Evolutionary conservation across 192 early-diverging fungal species (phyloP).

Genomic region (Diversispora eburnea): DNA sequence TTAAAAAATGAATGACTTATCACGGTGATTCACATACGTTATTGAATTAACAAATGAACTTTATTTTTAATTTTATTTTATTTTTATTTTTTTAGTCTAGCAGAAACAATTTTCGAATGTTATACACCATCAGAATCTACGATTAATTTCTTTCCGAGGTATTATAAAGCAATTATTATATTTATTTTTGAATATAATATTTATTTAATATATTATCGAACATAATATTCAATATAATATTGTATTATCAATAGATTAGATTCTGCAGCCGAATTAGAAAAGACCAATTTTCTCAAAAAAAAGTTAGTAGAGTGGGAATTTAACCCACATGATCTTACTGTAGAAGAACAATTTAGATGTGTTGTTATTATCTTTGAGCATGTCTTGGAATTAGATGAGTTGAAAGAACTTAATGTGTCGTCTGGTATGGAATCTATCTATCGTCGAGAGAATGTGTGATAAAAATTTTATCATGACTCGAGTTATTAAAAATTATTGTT

Average conservation of each 20-base stretch:
- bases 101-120: constrained; percentile 22
- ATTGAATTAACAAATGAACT: neutral
- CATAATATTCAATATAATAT: constrained; percentile 4
- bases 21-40: neutral
- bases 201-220: neutral
- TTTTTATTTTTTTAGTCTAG: constrained; percentile 18
- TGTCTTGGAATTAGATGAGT: constrained; percentile 49
- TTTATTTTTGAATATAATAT: neutral
- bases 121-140: constrained; percentile 7
- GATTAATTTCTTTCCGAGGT: constrained; percentile 30
- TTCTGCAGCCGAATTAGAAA: constrained; percentile 31
- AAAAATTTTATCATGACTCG: neutral
- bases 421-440: constrained; percentile 38
- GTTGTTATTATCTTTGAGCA: constrained; percentile 68
- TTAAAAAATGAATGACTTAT: neutral
- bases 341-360: constrained; percentile 64
- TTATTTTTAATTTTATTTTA: neutral
- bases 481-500: too few relatives aligned
- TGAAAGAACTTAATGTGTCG: constrained; percentile 56
- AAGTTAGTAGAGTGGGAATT: constrained; percentile 67
- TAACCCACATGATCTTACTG: constrained; percentile 60
- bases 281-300: constrained; percentile 45
- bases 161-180: neutral
- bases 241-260: constrained; percentile 32
- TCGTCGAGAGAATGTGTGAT: neutral